Conservation (phyloP, 768 basidiomycete genomes). For the Rhodotorula taiwanensis region DNA sequence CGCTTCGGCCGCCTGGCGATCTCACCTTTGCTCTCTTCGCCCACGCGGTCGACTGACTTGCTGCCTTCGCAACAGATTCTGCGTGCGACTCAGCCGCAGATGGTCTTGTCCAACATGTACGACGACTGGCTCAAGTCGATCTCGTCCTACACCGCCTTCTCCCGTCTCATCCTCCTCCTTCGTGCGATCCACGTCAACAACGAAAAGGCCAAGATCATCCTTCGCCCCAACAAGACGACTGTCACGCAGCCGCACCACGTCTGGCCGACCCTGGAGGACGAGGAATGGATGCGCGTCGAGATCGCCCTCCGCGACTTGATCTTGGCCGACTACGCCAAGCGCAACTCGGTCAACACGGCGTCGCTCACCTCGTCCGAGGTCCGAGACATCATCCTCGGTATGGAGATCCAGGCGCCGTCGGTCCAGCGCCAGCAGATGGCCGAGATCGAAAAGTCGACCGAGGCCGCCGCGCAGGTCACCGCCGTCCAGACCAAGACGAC, state of each 20-base stretch:
- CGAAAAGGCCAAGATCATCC: conserved; percentile 97
- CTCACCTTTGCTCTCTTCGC: too few species aligned
- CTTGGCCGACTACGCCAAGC: conserved; percentile 88
- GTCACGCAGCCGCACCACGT: conserved; percentile 97
- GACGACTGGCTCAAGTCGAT: conserved; percentile 99
- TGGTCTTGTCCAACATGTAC: conserved; percentile 97
- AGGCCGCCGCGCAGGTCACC: conserved; percentile 90
- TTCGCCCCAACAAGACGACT: conserved; percentile 94
- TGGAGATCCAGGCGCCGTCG: conserved; percentile 93
- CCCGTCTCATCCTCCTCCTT: conserved; percentile 88
- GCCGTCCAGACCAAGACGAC: conserved; percentile 98
- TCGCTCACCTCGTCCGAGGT: conserved; percentile 94
- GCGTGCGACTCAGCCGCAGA: conserved; percentile 96
- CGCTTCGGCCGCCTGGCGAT: too few species aligned
- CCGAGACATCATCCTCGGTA: conserved; percentile 95
- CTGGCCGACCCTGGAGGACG: conserved; percentile 86
- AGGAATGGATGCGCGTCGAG: conserved; percentile 99
- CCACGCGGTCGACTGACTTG: not conserved
- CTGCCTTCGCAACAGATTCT: conserved; percentile 15
- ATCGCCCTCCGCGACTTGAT: conserved; percentile 98
- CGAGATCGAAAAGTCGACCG: conserved; percentile 91
- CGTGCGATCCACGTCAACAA: conserved; percentile 98
- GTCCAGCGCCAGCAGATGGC: conserved; percentile 97
- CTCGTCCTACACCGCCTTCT: conserved; percentile 98
- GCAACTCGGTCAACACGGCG: conserved; percentile 94